Evolutionary conservation across 176 grass and related monocot genomes (phyloP), one percentile per base, ranked within the genome.

Genomic region (Aegilops umbellulata): DNA sequence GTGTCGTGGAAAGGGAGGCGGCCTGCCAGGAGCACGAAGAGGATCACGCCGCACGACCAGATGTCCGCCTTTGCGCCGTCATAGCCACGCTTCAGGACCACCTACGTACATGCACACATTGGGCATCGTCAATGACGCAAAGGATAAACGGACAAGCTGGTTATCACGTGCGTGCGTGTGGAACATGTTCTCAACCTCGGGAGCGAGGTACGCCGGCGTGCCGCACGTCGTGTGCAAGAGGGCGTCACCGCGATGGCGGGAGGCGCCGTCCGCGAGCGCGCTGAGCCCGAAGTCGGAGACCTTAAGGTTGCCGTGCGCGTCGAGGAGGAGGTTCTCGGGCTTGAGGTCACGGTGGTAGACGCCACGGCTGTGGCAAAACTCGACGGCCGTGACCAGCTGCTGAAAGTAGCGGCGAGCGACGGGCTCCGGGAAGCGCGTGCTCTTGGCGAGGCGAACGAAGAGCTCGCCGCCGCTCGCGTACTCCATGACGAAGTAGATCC

Each of bases 401-500:
- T 87, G 91, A 78, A 98, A 98, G 85, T 98, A 98, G 36, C 91
- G 89, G n/a, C 88, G 91, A 20, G 86, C 95, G 12, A 69, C 87
- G 69, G 92, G 89, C 91, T 98, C 93, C 36, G 77, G 84, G 62
- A 98, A 85, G 13, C 93, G 88, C 29, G 71, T 2, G 83, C 80
- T 92, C 83, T 80, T 70, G 71, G 89, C 44, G 29, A 98, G 93
- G 12, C 77, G 78, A 51, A 76, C 86, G 17, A 95, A 90, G 27
- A 95, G 93, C 89, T 98, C 95, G 0, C 95, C 95, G 83, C 95
- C 95, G 66, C 74, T 57, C 42, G 92, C 95, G 74, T 93, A 98
- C 81, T 98, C 95, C 95, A 98, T 98, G 14, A 87, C 95, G 64
- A 98, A 93, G 86, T 95, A 98, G 80, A 98, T 93, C 95, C 86